Evolutionary conservation across 2,329 filamentous ascomycete species (phyloP), one percentile per base, ranked within the genome.

Genomic region (Ceratocystis albifundus): DNA sequence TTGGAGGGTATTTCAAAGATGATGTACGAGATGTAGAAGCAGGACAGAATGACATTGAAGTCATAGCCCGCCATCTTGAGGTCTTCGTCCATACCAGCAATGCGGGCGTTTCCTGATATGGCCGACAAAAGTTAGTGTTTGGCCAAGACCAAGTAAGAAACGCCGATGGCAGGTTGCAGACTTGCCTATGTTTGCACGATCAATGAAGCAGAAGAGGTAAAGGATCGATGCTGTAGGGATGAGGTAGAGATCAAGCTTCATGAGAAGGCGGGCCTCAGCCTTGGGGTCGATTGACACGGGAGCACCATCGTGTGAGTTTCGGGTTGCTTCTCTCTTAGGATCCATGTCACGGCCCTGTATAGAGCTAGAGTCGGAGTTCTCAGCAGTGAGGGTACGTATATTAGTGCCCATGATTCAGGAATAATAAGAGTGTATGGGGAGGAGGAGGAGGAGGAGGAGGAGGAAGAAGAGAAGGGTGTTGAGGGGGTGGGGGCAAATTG

Each of bases 1-100:
- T 85, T 90, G 66, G 79, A 79, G 0, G 88, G 87, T 53, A 90
- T 86, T 73, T 89, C 84, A 70, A 88, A 88, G 61, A 89, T 30
- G 70, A 89, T 88, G 74, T 90, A 90, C 6, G 83, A 83, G 72
- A 90, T 79, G 74, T 88, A 90, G 75, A 90, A 90, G 69, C 85
- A 72, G 12, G 85, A 85, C 2, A 90, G 78, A 1, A 89, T 77
- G 30, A 76, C 75, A 71, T 90, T 90, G 77, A 89, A 90, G 72
- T 88, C 86, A 71, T 87, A 84, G 30, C 80, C 80, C 12, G 72
- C 74, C 66, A 90, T 74, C 0, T 76, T 72, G 0, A 90, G 79
- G 64, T 88, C 86, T 44, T 76, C 78, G 66, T 87, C 83, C 22
- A 89, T 76, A 0, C 85, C 85, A 2, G 85, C 86, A 20, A 89